Conservation (phyloP, 116 monocot genomes). For the Iris pallida region DNA sequence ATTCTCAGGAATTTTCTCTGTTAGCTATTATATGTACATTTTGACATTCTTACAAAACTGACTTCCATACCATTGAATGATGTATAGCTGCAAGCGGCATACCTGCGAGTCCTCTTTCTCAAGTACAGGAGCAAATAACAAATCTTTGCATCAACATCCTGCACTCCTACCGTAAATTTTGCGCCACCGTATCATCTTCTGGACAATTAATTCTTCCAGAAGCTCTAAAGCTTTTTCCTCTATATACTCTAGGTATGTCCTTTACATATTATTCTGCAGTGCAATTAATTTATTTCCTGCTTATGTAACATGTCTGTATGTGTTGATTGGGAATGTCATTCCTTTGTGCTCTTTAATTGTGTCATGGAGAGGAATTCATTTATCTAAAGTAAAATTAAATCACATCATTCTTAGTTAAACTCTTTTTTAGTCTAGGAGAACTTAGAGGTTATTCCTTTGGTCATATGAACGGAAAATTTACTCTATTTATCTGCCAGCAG, state of each 20-base stretch:
- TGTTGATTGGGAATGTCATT: no score
- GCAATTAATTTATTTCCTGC: neutral
- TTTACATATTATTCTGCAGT: neutral
- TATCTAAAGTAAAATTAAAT: no score
- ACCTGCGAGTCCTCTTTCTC: conserved; percentile 54
- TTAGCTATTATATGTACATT: no score
- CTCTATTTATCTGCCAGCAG: no score
- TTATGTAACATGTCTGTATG: neutral
- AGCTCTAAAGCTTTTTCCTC: conserved; percentile 88
- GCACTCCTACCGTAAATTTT: conserved; percentile 86
- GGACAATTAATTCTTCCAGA: conserved; percentile 98
- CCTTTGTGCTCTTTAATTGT: no score
- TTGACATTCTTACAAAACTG: neutral
- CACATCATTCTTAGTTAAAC: no score
- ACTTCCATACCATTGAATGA: neutral
- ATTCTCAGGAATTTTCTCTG: no score
- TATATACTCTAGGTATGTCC: conserved; percentile 78
- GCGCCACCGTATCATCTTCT: conserved; percentile 90
- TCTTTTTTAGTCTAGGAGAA: no score
- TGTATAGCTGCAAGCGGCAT: conserved; percentile 80
- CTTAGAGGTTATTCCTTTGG: no score
- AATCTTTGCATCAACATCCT: conserved; percentile 87
- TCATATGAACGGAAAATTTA: no score
- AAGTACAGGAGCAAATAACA: conserved; percentile 73
- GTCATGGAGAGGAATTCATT: no score